phyloP scores from a whole-genome alignment of 164 flowering plant genomes.

The Hamamelis virginiana region DNA sequence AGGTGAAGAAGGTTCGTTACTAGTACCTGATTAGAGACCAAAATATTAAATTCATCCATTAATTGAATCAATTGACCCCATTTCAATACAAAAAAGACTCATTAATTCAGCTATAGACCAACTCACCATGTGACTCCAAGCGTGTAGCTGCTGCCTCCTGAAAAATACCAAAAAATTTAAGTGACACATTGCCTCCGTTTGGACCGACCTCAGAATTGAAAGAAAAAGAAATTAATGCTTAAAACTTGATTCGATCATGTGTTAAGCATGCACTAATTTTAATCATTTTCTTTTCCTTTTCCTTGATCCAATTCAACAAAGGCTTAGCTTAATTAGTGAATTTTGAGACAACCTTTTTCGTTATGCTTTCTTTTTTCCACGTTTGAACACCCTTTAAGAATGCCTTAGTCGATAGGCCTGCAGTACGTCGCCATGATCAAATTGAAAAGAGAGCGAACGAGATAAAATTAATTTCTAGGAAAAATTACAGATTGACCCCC shows the following conservation, averaged over 20 bases:
- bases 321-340: background rate
- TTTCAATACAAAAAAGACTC: too few relatives aligned
- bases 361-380: slow-evolving; percentile 72
- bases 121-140: slow-evolving; percentile 47
- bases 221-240: too few relatives aligned
- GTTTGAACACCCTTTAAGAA: slow-evolving; percentile 71
- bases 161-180: too few relatives aligned
- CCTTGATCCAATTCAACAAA: background rate
- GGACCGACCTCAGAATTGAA: too few relatives aligned
- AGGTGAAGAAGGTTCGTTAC: too few relatives aligned
- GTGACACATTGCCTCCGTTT: too few relatives aligned
- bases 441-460: background rate
- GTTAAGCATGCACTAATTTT: too few relatives aligned
- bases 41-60: background rate
- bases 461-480: background rate
- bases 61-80: too few relatives aligned
- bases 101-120: background rate
- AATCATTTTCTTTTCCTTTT: too few relatives aligned
- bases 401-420: slow-evolving; percentile 72
- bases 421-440: background rate
- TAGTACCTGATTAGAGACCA: slow-evolving; percentile 20
- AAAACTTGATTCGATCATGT: too few relatives aligned
- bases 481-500: too few relatives aligned
- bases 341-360: slow-evolving; percentile 45
- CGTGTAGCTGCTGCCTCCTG: slow-evolving; percentile 63